Evolutionary conservation across 176 grass and related monocot species (phyloP).

Genomic region (Triticum turgidum): DNA sequence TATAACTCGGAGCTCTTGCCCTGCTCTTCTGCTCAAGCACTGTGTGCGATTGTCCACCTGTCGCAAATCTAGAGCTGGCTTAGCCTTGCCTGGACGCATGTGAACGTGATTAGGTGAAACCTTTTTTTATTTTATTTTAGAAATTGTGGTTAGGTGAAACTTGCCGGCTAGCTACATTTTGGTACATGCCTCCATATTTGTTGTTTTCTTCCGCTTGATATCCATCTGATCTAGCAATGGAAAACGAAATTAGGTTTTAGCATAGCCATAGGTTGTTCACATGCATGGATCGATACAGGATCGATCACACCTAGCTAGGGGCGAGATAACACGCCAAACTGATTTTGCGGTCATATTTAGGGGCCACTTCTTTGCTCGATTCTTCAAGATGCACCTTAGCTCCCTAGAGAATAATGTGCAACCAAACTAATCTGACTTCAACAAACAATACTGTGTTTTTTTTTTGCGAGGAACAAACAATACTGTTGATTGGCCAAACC

Average conservation of each 20-base stretch:
- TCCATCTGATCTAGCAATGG: neutral
- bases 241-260: neutral
- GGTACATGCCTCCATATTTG: neutral
- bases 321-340: neutral
- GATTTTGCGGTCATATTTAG: neutral
- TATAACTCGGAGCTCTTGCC: neutral
- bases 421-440: too few species aligned
- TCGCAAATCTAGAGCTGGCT: neutral
- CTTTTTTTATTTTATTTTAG: neutral
- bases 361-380: too few species aligned
- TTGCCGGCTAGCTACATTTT: neutral
- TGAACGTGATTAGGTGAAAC: constrained; percentile 19
- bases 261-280: neutral
- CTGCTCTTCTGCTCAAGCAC: neutral
- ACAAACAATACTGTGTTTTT: too few species aligned
- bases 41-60: neutral
- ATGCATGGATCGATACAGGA: neutral
- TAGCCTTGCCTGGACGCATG: constrained; percentile 1
- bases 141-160: constrained; percentile 11
- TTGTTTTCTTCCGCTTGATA: constrained; percentile 11
- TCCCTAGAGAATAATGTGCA: too few species aligned
- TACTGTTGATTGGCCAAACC: too few species aligned
- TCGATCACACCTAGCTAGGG: neutral
- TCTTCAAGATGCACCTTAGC: neutral
- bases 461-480: too few species aligned